Base-by-base conservation (phyloP, 352 stramenopile species). In the Peronospora farinosa region DNA sequence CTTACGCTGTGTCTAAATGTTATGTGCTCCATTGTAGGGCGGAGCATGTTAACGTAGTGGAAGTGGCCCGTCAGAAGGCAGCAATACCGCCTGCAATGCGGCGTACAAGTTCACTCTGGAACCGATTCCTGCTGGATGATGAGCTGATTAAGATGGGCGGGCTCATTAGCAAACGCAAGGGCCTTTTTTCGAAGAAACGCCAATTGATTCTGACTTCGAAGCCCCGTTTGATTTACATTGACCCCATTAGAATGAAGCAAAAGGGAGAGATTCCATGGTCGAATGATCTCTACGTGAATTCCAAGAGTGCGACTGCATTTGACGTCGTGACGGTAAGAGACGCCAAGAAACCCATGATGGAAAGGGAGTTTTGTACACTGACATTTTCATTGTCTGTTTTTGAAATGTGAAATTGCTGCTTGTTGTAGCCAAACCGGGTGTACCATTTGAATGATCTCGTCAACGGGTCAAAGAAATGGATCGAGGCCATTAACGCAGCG, bases 381-480 rank as follows among this genome's bases (percentile, higher is more conserved):
- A 48, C 49, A 12, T 53, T 30, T n/a, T 43, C 17, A 13, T 7
- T 49, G 7, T 47, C 11, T 13, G 3, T 44, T 33, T 37, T 3
- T 58, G 40, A 44, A n/a, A 54, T 41, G 27, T 23, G n/a, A n/a
- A n/a, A 48, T 50, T 15, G 8, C 35, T 38, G 49, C 9, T 33
- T n/a, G n/a, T n/a, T n/a, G n/a, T n/a, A 94, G 83, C 83, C 83
- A 8, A 92, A 94, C 47, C 77, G 83, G 41, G 80, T 85, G 47
- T 94, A 94, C 60, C 83, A 94, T 70, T 59, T 94, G 54, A 90
- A 88, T 54, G 80, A 94, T 54, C 63, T 89, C 54, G 80, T 91
- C 57, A 92, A 94, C 51, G 83, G 83, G 28, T 92, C 83, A 27
- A 92, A 92, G 70, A 94, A 94, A 54, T 94, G 83, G 83, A 83